phyloP scores from a whole-genome alignment of 2,329 filamentous ascomycete species.

The Colletotrichum sp. region DNA sequence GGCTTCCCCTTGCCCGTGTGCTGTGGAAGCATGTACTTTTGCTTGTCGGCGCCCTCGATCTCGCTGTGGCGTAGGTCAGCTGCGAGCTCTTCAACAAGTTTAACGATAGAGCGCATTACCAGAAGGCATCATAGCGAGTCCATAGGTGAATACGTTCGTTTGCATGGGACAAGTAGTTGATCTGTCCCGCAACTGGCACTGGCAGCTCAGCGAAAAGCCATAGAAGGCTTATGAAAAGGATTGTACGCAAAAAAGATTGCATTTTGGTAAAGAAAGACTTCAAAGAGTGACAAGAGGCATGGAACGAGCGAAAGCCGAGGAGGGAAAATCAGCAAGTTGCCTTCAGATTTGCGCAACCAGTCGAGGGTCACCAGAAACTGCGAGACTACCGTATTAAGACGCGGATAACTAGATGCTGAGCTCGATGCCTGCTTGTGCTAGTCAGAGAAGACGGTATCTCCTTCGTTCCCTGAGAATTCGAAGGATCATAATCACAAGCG shows the following conservation, averaged over 20 bases:
- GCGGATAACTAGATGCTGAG: not conserved
- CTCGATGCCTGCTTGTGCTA: not conserved
- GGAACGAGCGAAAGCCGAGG: not conserved
- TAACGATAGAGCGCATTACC: not conserved
- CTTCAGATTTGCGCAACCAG: not conserved
- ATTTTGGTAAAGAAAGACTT: not conserved
- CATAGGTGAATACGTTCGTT: not conserved
- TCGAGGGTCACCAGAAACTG: not conserved
- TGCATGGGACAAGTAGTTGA: not conserved
- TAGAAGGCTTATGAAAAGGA: not conserved
- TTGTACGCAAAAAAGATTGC: not conserved
- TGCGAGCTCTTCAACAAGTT: not conserved
- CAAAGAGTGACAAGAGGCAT: not conserved
- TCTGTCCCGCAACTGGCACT: not conserved
- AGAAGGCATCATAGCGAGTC: not conserved
- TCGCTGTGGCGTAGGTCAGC: not conserved
- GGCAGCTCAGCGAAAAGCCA: not conserved
- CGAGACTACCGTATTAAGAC: not conserved
- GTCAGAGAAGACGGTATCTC: not conserved
- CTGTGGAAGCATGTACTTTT: not conserved
- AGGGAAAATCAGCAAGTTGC: not conserved
- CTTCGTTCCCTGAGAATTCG: not conserved
- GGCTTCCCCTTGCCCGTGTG: not conserved
- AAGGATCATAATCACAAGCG: not conserved
- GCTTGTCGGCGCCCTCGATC: not conserved